A percentile compares a stretch with the other conserved stretches of the same genome.
Evolutionary conservation across 352 stramenopile species (phyloP).

Genomic region (Blastocystis sp.): DNA sequence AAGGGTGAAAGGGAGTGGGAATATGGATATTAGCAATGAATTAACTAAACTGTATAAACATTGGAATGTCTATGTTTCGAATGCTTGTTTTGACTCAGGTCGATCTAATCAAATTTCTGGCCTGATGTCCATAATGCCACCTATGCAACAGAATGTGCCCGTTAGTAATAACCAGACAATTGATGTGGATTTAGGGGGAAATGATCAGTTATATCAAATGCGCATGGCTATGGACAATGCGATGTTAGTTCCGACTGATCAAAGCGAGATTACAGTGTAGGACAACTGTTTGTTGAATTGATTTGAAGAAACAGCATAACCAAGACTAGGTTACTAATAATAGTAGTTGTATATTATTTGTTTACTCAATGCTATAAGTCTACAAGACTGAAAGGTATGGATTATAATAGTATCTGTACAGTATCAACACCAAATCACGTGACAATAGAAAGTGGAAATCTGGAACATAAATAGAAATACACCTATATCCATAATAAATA

Average conservation of each 20-base stretch:
- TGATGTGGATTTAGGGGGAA: neutral
- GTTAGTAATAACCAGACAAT: neutral
- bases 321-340: too few relatives aligned
- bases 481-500: too few relatives aligned
- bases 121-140: neutral
- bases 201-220: neutral
- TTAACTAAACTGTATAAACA: constrained; percentile 15
- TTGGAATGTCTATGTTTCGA: constrained; percentile 23
- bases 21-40: neutral
- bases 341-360: too few relatives aligned
- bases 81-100: neutral
- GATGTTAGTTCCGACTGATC: neutral
- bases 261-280: neutral
- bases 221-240: neutral
- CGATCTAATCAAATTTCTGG: neutral
- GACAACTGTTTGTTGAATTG: neutral
- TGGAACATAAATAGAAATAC: too few relatives aligned
- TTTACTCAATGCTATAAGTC: too few relatives aligned
- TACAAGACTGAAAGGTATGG: too few relatives aligned
- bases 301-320: too few relatives aligned
- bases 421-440: too few relatives aligned
- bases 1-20: constrained; percentile 48
- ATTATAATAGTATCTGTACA: too few relatives aligned
- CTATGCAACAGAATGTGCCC: neutral
- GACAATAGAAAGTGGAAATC: too few relatives aligned